These are phyloP conservation scores for Haplographium delicatum DNA, from an alignment of 495 filamentous ascomycete species.

Conservation along the genomic window DNA sequence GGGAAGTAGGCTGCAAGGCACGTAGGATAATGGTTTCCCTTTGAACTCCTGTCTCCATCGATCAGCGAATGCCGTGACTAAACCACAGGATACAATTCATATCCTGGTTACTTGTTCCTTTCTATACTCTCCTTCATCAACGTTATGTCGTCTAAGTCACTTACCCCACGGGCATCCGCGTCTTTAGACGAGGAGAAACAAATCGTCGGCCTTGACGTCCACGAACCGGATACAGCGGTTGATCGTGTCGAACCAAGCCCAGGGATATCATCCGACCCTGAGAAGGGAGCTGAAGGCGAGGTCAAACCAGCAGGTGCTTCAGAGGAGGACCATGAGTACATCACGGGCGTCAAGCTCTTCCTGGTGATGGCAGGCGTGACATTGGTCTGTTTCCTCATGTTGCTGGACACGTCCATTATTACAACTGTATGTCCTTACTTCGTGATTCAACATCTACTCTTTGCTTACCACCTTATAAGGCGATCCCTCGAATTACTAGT, in stretches of 20 bases:
- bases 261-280: not conserved
- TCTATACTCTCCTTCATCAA: too few species aligned
- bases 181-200: not conserved
- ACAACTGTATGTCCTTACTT: slow-evolving; percentile 23
- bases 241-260: not conserved
- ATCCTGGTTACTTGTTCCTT: too few species aligned
- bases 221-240: not conserved
- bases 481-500: slow-evolving; percentile 37
- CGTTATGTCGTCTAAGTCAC: too few species aligned
- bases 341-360: slow-evolving; percentile 26
- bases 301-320: not conserved
- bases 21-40: too few species aligned
- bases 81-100: too few species aligned
- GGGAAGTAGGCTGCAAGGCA: too few species aligned
- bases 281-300: not conserved
- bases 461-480: slow-evolving; percentile 8
- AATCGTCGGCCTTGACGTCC: not conserved
- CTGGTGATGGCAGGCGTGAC: slow-evolving; percentile 25
- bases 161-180: too few species aligned
- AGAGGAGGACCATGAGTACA: not conserved
- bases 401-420: slow-evolving; percentile 46
- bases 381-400: slow-evolving; percentile 38
- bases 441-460: not conserved
- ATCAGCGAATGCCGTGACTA: too few species aligned
- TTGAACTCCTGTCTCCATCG: too few species aligned